A percentile compares a stretch with the other conserved stretches of the same genome.
Evolutionary conservation across 345 rosid species (phyloP).

Genomic region (Bruguiera parviflora): DNA sequence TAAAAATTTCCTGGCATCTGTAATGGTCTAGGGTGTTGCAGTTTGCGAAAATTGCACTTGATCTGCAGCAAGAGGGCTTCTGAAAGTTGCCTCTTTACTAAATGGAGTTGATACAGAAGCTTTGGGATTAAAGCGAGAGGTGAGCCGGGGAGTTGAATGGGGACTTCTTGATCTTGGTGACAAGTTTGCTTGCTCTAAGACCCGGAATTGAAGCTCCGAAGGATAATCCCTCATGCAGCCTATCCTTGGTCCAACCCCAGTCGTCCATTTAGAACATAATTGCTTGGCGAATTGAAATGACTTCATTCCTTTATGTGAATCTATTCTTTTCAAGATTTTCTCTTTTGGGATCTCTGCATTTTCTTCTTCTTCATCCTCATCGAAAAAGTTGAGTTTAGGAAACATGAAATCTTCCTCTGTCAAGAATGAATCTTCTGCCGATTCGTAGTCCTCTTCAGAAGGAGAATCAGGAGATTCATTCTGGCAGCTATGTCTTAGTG

Average conservation of each 20-base stretch:
- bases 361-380: constrained; percentile 52
- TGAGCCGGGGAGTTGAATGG: constrained; percentile 9
- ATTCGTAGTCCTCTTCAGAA: constrained; percentile 64
- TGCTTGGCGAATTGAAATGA: constrained; percentile 79
- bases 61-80: constrained; percentile 26
- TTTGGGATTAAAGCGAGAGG: constrained; percentile 19
- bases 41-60: constrained; percentile 5
- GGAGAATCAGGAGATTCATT: constrained; percentile 22
- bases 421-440: constrained; percentile 62
- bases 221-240: constrained; percentile 98
- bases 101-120: constrained; percentile 12
- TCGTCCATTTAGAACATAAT: constrained; percentile 73
- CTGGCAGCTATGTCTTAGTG: constrained; percentile 9
- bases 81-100: constrained; percentile 17
- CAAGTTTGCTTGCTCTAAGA: constrained; percentile 66
- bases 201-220: constrained; percentile 62
- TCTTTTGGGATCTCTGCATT: constrained; percentile 56
- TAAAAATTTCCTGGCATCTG: constrained; percentile 5
- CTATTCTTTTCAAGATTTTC: constrained; percentile 67
- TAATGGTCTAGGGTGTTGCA: constrained; percentile 11
- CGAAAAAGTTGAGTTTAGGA: constrained; percentile 57
- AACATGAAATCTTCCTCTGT: constrained; percentile 68
- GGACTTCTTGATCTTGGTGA: constrained; percentile 52
- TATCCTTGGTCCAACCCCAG: constrained; percentile 92
- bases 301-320: constrained; percentile 66